These are phyloP conservation scores for Phytophthora aleatoria DNA, from an alignment of 352 stramenopile species.

Conservation along the genomic window DNA sequence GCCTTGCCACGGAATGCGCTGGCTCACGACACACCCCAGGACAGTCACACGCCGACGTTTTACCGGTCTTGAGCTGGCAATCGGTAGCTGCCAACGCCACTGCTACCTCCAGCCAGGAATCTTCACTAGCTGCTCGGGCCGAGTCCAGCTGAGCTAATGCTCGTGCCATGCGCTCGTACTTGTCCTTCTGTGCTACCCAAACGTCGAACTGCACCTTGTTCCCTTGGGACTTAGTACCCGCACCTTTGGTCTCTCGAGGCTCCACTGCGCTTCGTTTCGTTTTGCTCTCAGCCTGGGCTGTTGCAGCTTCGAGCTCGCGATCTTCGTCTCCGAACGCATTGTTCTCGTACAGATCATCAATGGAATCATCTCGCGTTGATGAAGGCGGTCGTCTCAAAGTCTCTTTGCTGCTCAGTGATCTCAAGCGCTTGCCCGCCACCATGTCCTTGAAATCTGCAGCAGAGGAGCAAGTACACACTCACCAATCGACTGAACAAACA, in stretches of 20 bases:
- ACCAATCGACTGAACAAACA: slow-evolving; percentile 14
- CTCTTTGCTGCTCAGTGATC: slow-evolving; percentile 30
- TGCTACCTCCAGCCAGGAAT: slow-evolving; percentile 75
- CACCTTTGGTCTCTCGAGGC: slow-evolving; percentile 16
- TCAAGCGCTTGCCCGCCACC: slow-evolving; percentile 30
- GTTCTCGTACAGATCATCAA: slow-evolving; percentile 82
- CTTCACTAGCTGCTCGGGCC: slow-evolving; percentile 55
- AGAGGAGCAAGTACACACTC: slow-evolving; percentile 10
- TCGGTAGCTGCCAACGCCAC: slow-evolving; percentile 82
- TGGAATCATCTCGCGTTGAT: slow-evolving; percentile 50
- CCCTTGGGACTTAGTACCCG: slow-evolving; percentile 16
- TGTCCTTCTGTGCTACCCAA: slow-evolving; percentile 88
- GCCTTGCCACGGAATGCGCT: slow-evolving; percentile 65
- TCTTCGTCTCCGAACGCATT: slow-evolving; percentile 75
- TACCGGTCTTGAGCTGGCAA: slow-evolving; percentile 76
- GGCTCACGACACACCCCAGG: slow-evolving; percentile 65
- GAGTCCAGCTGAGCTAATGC: slow-evolving; percentile 70
- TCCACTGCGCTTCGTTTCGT: slow-evolving; percentile 9
- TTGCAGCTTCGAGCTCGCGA: slow-evolving; percentile 21
- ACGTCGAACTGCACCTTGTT: slow-evolving; percentile 72
- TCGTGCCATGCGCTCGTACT: slow-evolving; percentile 78
- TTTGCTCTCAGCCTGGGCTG: slow-evolving; percentile 23
- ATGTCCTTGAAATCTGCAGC: slow-evolving; percentile 19
- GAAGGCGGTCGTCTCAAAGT: slow-evolving; percentile 24
- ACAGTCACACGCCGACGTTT: slow-evolving; percentile 73